Percentiles rank a stretch among this genome's conserved stretches.
Conservation (phyloP, 75 land plant species). For the Chamaecyparis obtusa region DNA sequence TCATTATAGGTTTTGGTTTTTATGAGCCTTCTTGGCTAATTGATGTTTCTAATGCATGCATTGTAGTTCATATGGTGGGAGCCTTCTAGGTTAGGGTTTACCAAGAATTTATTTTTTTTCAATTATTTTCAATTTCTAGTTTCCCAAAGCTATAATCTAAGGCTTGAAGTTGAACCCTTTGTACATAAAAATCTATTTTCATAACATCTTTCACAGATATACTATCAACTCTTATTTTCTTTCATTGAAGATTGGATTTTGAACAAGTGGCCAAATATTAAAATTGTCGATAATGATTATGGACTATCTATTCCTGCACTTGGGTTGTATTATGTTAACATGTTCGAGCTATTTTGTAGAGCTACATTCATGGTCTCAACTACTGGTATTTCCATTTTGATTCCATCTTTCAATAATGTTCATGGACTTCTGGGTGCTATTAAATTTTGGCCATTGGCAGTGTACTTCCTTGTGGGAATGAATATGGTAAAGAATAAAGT, state of each 20-base stretch:
- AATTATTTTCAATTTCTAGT: neutral
- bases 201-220: constrained; percentile 20
- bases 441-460: constrained; percentile 45
- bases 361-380: constrained; percentile 35
- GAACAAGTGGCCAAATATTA: constrained; percentile 24
- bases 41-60: constrained; percentile 75
- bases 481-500: constrained; percentile 20
- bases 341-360: constrained; percentile 35
- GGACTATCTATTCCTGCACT: constrained; percentile 15
- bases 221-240: constrained; percentile 32
- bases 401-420: constrained; percentile 45
- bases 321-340: constrained; percentile 16
- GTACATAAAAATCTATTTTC: neutral
- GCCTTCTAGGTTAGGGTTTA: constrained; percentile 65
- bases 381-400: constrained; percentile 26
- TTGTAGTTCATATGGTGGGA: constrained; percentile 69
- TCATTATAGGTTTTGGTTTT: constrained; percentile 71
- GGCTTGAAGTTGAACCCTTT: neutral
- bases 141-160: neutral
- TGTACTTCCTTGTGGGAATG: constrained; percentile 48
- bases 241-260: constrained; percentile 22
- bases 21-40: constrained; percentile 71
- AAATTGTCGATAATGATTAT: constrained; percentile 7
- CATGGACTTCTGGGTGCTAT: constrained; percentile 42
- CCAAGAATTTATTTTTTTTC: neutral